Conservation (phyloP, 768 basidiomycete genomes). For the Russula brevipes region DNA sequence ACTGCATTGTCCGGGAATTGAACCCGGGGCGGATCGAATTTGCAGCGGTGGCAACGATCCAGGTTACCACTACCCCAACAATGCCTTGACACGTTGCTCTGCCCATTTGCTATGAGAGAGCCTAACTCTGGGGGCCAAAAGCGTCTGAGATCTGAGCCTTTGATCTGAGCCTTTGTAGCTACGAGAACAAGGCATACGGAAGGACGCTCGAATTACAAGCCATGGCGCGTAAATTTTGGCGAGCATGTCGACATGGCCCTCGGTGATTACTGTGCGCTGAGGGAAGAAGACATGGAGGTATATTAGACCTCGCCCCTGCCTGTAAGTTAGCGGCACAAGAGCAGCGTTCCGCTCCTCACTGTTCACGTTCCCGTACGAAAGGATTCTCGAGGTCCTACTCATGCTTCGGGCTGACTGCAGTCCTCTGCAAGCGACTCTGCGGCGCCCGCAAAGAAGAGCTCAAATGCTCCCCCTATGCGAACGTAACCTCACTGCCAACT, state of each 20-base stretch:
- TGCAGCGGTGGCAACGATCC: slow-evolving; percentile 11
- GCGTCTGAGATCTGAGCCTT: too few species aligned
- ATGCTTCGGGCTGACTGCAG: slow-evolving; percentile 8
- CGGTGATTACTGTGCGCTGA: too few species aligned
- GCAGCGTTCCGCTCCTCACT: neutral
- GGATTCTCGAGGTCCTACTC: slow-evolving; percentile 2
- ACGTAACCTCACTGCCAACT: slow-evolving; percentile 20
- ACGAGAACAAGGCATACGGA: too few species aligned
- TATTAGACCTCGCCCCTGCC: slow-evolving; percentile 19
- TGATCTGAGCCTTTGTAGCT: too few species aligned
- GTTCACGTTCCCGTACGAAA: slow-evolving; percentile 15
- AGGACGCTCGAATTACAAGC: too few species aligned
- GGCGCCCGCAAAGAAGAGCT: slow-evolving; percentile 1
- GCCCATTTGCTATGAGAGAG: neutral
- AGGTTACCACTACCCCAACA: slow-evolving; percentile 22
- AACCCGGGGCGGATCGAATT: slow-evolving; percentile 19
- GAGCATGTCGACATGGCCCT: too few species aligned
- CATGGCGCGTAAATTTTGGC: too few species aligned
- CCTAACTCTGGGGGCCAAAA: too few species aligned
- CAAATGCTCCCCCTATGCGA: slow-evolving; percentile 14
- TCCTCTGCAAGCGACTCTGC: slow-evolving; percentile 10
- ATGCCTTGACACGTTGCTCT: neutral
- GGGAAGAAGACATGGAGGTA: too few species aligned
- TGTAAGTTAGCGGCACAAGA: neutral
- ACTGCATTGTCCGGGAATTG: slow-evolving; percentile 16